Conservation (phyloP, 441 rosid species). For the Populus tomentosa region DNA sequence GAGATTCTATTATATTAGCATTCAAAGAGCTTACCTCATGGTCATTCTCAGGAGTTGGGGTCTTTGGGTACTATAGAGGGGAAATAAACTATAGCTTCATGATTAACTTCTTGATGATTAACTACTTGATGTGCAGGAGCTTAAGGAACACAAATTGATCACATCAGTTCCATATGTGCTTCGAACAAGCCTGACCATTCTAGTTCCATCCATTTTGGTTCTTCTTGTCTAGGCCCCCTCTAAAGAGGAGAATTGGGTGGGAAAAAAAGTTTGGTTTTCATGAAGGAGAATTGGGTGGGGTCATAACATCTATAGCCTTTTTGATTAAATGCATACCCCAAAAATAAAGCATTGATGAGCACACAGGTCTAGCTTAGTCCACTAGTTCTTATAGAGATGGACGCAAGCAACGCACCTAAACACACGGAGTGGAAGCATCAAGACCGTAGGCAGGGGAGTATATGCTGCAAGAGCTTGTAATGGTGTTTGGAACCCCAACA, state of each 20-base stretch:
- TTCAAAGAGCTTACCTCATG: not conserved
- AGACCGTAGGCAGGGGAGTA: not conserved
- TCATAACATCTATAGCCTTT: slow-evolving; percentile 6
- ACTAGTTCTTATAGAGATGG: slow-evolving; percentile 3
- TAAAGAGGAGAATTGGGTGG: not conserved
- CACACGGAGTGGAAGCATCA: not conserved
- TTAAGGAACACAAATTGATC: not conserved
- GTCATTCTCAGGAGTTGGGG: not conserved
- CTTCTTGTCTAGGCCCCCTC: not conserved
- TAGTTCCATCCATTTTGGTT: not conserved
- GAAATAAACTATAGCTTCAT: not conserved
- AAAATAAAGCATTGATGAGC: not conserved
- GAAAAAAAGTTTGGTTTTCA: not conserved
- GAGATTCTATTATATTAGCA: not conserved
- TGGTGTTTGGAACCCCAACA: not conserved
- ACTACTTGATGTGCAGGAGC: not conserved
- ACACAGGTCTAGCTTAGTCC: not conserved
- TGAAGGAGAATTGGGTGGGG: not conserved
- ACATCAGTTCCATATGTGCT: not conserved
- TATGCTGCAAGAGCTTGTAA: not conserved
- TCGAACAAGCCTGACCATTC: not conserved
- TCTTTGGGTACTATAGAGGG: not conserved
- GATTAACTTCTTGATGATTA: not conserved
- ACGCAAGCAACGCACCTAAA: slow-evolving; percentile 9
- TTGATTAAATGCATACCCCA: not conserved